These are phyloP conservation scores for Colletotrichum musicola DNA, from an alignment of 2,329 filamentous ascomycete species.

Conservation along the genomic window DNA sequence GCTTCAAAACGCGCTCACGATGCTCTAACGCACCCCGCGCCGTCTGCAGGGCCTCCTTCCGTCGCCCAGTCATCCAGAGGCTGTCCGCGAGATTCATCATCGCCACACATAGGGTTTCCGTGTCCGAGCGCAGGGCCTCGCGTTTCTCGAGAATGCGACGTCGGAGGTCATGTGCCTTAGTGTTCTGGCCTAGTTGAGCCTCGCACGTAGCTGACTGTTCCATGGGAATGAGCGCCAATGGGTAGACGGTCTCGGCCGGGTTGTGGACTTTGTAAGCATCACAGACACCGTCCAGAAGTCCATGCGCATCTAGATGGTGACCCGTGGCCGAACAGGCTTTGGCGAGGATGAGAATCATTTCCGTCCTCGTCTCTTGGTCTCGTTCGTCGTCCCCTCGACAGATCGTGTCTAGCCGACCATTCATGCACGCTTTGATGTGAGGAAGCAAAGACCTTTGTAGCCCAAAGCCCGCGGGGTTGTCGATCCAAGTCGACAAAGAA, in stretches of 20 bases:
- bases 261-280: background rate
- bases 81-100: constrained; percentile 10
- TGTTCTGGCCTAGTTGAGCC: background rate
- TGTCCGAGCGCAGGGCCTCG: too few relatives aligned
- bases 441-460: constrained; percentile 4
- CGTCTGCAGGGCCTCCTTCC: background rate
- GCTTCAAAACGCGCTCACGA: background rate
- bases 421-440: background rate
- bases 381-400: background rate
- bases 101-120: background rate
- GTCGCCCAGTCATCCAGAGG: background rate
- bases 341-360: background rate
- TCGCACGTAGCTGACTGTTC: background rate
- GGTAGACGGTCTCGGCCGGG: too few relatives aligned
- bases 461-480: background rate
- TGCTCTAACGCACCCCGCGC: background rate
- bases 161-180: background rate
- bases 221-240: background rate
- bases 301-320: background rate
- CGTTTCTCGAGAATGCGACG: background rate
- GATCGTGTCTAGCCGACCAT: background rate
- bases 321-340: constrained; percentile 1
- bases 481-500: background rate
- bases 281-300: background rate
- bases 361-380: background rate